Evolutionary conservation across 108 stramenopile species (phyloP), one percentile per base, ranked within the genome.

Genomic region (Nitzschia sp.): DNA sequence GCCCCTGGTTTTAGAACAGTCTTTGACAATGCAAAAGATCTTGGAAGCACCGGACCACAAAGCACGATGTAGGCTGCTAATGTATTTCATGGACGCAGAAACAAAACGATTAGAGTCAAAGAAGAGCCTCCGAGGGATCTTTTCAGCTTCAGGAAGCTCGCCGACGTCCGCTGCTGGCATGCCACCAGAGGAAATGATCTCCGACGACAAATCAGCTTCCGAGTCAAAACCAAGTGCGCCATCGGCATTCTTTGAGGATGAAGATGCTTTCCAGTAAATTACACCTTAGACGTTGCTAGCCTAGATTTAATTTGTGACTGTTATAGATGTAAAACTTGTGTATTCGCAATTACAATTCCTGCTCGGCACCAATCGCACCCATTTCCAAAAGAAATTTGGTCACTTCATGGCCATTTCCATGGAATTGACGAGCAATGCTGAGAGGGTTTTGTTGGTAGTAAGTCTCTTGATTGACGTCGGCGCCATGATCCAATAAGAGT

Each of bases 11-110:
- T 66, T 91, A 45, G 93, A 94, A 63, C 85, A 83, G 38, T 91
- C 90, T 31, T 51, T 89, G 21, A 86, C 88, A 26, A 90, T 94
- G 85, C 93, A 94, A 78, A 89, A 86, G 75, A 80, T 94, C 24
- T 61, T 94, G 55, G 90, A 94, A 71, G 85, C 87, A 1, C 58
- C 69, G 51, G 72, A 82, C 63, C 93, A 94, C 75, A 55, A 55
- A 17, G 87, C 73, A 5, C 55, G 93, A 46, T 74, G 87, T 31
- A 71, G 79, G 45, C 77, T 91, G 23, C 58, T 94, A 58, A 47
- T 62, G 27, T 84, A 78, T 47, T 90, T 91, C 49, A 85, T 94
- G 47, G 79, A 90, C 33, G 79, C 86, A 1, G 93, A 94, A 70
- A 79, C 78, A 46, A 80, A 77, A 54, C 69, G 93, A n/a, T 65